These are phyloP conservation scores for Lasiodiplodia theobromae DNA, from an alignment of 2,329 filamentous ascomycete genomes.

Conservation along the genomic window DNA sequence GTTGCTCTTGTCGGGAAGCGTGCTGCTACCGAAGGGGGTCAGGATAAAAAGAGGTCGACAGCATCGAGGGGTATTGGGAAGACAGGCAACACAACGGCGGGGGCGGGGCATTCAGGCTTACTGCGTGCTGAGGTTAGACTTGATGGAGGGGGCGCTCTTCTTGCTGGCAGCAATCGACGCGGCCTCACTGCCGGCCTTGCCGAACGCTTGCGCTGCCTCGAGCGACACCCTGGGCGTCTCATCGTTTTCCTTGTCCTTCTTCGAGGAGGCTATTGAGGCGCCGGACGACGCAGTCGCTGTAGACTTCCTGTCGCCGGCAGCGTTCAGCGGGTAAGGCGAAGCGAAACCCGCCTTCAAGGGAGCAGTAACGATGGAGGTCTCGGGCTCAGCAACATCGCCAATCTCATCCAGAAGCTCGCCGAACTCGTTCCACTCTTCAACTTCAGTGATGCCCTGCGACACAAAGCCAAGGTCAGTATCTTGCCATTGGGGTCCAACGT, in stretches of 20 bases:
- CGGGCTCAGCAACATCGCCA: constrained; percentile 54
- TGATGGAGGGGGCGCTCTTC: constrained; percentile 42
- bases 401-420: constrained; percentile 91
- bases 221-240: constrained; percentile 37
- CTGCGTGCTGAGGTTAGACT: constrained; percentile 44
- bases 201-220: constrained; percentile 46
- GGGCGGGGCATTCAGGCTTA: constrained; percentile 25
- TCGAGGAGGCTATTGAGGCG: constrained; percentile 30
- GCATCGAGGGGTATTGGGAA: constrained; percentile 15
- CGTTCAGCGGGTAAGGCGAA: constrained; percentile 32
- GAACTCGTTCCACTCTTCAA: constrained; percentile 99
- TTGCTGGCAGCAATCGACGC: constrained; percentile 46
- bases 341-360: constrained; percentile 36
- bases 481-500: constrained; percentile 9
- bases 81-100: constrained; percentile 19
- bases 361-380: constrained; percentile 41
- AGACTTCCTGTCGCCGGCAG: constrained; percentile 22
- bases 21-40: constrained; percentile 20
- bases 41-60: constrained; percentile 22
- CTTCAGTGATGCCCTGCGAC: constrained; percentile 82
- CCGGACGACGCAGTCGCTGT: constrained; percentile 28
- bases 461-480: neutral
- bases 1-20: constrained; percentile 15
- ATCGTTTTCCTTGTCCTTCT: constrained; percentile 36
- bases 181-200: constrained; percentile 46